Conservation (phyloP, 257 asterid genomes). For the Paraleonurus japonicus region DNA sequence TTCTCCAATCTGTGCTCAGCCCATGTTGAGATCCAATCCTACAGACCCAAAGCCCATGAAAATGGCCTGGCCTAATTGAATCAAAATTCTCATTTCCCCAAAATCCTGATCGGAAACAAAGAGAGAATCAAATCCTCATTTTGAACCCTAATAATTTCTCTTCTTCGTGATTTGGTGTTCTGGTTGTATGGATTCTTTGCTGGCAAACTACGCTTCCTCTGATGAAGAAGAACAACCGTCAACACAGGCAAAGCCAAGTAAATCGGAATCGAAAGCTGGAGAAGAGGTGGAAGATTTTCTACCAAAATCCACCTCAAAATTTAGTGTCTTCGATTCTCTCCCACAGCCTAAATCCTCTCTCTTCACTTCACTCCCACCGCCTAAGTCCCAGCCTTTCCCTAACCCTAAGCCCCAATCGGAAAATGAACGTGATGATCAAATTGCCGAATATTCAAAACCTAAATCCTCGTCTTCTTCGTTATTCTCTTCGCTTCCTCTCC, state of each 20-base stretch:
- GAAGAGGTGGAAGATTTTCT: slow-evolving; percentile 7
- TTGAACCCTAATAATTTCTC: slow-evolving; percentile 15
- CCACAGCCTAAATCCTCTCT: slow-evolving; percentile 44
- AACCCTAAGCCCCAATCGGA: slow-evolving; percentile 31
- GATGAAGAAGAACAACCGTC: slow-evolving; percentile 53
- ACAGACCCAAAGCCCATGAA: not conserved
- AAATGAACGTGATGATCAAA: slow-evolving; percentile 13
- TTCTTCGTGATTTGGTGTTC: slow-evolving; percentile 13
- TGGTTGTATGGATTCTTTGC: slow-evolving; percentile 61
- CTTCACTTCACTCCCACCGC: slow-evolving; percentile 62
- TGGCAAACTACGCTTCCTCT: slow-evolving; percentile 82
- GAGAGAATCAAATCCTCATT: not conserved
- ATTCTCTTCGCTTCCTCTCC: slow-evolving; percentile 60
- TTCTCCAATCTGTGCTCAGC: no score
- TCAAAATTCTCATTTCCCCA: slow-evolving; percentile 18
- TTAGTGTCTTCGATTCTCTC: slow-evolving; percentile 31
- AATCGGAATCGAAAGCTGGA: slow-evolving; percentile 8
- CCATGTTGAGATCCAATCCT: not conserved
- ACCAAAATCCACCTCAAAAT: slow-evolving; percentile 26
- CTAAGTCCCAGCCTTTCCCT: slow-evolving; percentile 43
- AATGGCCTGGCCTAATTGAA: not conserved
- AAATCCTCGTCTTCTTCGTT: slow-evolving; percentile 38
- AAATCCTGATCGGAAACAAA: not conserved
- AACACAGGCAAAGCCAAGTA: slow-evolving; percentile 17
- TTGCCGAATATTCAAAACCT: slow-evolving; percentile 28